Percentiles rank a stretch among this genome's conserved stretches.
These are phyloP conservation scores for Phytophthora nicotianae DNA, from an alignment of 352 stramenopile species.

Conservation along the genomic window DNA sequence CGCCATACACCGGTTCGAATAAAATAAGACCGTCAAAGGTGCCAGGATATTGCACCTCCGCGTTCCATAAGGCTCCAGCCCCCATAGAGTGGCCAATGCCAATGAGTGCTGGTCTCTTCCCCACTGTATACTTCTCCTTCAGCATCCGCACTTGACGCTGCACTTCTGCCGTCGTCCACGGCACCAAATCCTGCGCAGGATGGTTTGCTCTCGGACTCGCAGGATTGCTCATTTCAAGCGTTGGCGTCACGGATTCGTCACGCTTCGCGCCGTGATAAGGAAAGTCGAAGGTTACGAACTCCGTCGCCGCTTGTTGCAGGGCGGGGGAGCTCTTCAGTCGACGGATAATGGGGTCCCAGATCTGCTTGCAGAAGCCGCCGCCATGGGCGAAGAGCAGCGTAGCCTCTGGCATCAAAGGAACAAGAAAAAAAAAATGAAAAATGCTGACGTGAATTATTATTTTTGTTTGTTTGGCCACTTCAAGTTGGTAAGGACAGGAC, in stretches of 20 bases:
- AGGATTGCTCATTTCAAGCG: constrained; percentile 18
- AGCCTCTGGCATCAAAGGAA: constrained; percentile 3
- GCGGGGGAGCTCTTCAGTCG: constrained; percentile 32
- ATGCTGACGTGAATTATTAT: constrained; percentile 16
- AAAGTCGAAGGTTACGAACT: constrained; percentile 45
- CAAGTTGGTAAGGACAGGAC: background rate
- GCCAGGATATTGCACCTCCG: constrained; percentile 38
- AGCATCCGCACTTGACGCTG: constrained; percentile 26
- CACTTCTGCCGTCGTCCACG: constrained; percentile 29
- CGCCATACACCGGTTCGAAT: constrained; percentile 50
- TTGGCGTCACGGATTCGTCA: constrained; percentile 33
- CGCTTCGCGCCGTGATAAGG: constrained; percentile 43
- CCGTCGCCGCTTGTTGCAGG: constrained; percentile 25
- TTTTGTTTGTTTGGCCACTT: no score
- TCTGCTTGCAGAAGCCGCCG: constrained; percentile 48
- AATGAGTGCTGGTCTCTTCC: constrained; percentile 19
- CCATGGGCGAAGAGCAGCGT: constrained; percentile 54
- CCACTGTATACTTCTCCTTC: constrained; percentile 3
- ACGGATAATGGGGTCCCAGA: constrained; percentile 49
- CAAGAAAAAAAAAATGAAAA: background rate
- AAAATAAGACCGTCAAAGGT: constrained; percentile 51
- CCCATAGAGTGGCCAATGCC: constrained; percentile 46
- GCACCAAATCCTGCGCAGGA: constrained; percentile 27
- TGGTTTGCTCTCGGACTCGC: constrained; percentile 36
- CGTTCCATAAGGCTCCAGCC: constrained; percentile 41